These are phyloP conservation scores for Barnettozyma wickerhamii DNA, from an alignment of 805 yeast species.

Conservation along the genomic window DNA sequence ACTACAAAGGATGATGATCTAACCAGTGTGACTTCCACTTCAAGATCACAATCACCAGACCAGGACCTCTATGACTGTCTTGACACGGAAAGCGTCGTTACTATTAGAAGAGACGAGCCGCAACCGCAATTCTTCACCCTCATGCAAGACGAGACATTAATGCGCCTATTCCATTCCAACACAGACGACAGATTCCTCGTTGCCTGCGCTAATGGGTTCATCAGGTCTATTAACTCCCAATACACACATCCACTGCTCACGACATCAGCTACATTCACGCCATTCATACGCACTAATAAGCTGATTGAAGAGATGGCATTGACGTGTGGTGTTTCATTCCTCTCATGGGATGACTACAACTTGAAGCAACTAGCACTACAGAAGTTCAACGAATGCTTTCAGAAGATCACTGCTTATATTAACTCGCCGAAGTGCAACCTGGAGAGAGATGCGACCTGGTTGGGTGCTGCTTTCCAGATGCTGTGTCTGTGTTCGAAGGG, in stretches of 20 bases:
- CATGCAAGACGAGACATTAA: background rate
- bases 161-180: slow-evolving; percentile 1
- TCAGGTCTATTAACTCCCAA: slow-evolving; percentile 39
- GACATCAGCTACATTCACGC: slow-evolving; percentile 37
- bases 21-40: background rate
- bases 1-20: too few species aligned
- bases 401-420: slow-evolving; percentile 5
- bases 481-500: slow-evolving; percentile 37
- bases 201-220: slow-evolving; percentile 37
- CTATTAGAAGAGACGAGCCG: too few species aligned
- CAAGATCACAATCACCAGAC: background rate
- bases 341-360: slow-evolving; percentile 30
- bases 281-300: slow-evolving; percentile 28
- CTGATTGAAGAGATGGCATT: slow-evolving; percentile 31
- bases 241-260: slow-evolving; percentile 36
- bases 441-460: slow-evolving; percentile 30
- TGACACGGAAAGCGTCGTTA: background rate
- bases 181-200: slow-evolving; percentile 11
- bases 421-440: background rate
- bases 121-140: too few species aligned
- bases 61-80: background rate
- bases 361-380: slow-evolving; percentile 23
- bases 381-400: slow-evolving; percentile 24
- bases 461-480: slow-evolving; percentile 35
- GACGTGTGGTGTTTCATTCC: slow-evolving; percentile 39